phyloP scores from a whole-genome alignment of 306 rosid genomes.

The Prunus dulcis region DNA sequence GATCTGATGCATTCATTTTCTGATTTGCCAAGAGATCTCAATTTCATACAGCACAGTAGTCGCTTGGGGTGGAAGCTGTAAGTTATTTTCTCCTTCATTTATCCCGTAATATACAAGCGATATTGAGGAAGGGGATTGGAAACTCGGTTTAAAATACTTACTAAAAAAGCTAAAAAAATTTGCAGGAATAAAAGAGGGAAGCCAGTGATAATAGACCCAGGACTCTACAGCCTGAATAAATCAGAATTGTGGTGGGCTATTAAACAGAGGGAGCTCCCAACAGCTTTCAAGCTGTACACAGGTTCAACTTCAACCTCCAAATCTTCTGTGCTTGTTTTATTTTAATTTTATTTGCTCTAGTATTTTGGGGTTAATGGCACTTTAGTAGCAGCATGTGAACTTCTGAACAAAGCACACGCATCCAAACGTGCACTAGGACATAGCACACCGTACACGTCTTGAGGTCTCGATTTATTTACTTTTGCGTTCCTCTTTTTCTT shows the following conservation, averaged over 20 bases:
- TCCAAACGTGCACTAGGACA: slow-evolving; percentile 1
- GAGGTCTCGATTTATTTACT: slow-evolving; percentile 11
- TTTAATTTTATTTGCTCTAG: not conserved
- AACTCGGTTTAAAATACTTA: not conserved
- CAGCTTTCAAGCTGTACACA: slow-evolving; percentile 90
- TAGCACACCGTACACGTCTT: slow-evolving; percentile 7
- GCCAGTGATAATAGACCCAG: slow-evolving; percentile 86
- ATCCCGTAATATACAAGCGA: too few relatives aligned
- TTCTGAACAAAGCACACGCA: slow-evolving; percentile 9
- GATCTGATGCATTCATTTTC: slow-evolving; percentile 83
- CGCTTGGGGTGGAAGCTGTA: slow-evolving; percentile 90
- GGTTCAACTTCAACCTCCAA: slow-evolving; percentile 38
- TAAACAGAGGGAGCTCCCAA: slow-evolving; percentile 75
- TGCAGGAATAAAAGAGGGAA: slow-evolving; percentile 86
- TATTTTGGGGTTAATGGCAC: not conserved
- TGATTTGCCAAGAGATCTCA: slow-evolving; percentile 67
- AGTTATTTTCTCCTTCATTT: not conserved
- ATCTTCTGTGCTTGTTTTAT: not conserved
- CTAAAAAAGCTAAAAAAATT: not conserved
- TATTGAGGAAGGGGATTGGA: too few relatives aligned
- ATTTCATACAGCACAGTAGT: slow-evolving; percentile 84
- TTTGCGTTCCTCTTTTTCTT: not conserved
- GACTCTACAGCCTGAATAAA: slow-evolving; percentile 66
- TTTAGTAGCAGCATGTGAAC: slow-evolving; percentile 27
- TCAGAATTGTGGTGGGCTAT: slow-evolving; percentile 90